Evolutionary conservation across 306 rosid species (phyloP).

Genomic region (Ormosia semicastrata): DNA sequence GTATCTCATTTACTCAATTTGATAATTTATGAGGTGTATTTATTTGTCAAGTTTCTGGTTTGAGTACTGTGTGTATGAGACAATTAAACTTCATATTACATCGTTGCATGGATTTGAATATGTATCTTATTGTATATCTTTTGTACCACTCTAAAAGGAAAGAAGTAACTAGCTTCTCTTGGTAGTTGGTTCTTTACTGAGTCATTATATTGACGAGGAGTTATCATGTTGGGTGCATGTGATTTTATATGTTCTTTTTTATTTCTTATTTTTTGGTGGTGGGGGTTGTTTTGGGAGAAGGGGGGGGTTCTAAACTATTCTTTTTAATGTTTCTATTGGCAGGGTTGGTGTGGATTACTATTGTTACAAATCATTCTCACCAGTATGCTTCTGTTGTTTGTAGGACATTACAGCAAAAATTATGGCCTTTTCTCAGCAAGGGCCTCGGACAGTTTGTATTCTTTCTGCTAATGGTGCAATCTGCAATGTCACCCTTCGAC

Average conservation of each 20-base stretch:
- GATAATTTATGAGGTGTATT: constrained; percentile 6
- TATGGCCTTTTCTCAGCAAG: constrained; percentile 71
- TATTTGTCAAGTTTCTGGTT: constrained; percentile 15
- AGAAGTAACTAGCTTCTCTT: constrained; percentile 9
- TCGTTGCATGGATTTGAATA: neutral
- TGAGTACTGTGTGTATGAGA: constrained; percentile 5
- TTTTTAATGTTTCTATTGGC: neutral
- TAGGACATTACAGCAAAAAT: constrained; percentile 80
- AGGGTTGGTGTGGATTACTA: neutral
- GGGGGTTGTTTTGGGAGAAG: neutral
- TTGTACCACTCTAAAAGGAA: neutral
- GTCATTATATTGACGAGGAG: neutral
- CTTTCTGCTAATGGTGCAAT: constrained; percentile 85
- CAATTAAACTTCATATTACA: neutral
- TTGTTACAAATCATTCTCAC: constrained; percentile 22
- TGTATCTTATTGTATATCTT: neutral
- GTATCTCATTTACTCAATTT: constrained; percentile 2
- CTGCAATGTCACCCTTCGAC: constrained; percentile 75
- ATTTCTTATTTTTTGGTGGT: neutral
- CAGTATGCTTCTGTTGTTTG: constrained; percentile 22
- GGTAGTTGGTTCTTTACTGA: neutral
- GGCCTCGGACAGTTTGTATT: constrained; percentile 88
- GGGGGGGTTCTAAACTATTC: neutral
- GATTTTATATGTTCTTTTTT: neutral
- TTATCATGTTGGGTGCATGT: neutral